These are phyloP conservation scores for Cucumis hystrix DNA, from an alignment of 306 rosid species.

Conservation along the genomic window DNA sequence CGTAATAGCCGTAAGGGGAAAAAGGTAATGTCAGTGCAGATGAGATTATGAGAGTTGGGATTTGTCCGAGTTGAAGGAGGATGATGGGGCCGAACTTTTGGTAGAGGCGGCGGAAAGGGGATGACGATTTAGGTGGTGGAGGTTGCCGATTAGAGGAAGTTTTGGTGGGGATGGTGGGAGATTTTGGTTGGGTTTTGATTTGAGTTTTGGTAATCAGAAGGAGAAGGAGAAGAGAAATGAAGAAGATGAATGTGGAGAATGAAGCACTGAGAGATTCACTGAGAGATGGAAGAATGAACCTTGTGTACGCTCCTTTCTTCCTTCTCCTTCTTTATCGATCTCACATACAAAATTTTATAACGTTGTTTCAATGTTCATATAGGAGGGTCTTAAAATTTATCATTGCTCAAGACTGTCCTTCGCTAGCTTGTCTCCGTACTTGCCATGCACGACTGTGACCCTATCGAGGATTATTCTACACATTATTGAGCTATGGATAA, in stretches of 20 bases:
- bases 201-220: not conserved
- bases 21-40: no score
- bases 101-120: conserved; percentile 15
- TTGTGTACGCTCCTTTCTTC: not conserved
- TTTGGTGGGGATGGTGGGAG: conserved; percentile 23
- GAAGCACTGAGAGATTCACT: not conserved
- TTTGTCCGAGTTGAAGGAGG: conserved; percentile 24
- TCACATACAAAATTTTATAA: no score
- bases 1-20: no score
- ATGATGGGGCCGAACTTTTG: conserved; percentile 23
- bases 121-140: conserved; percentile 14
- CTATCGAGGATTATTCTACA: no score
- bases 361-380: no score
- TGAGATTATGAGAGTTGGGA: conserved; percentile 20
- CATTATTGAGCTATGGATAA: no score
- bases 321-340: no score
- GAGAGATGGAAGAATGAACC: not conserved
- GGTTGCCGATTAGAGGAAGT: conserved; percentile 31
- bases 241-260: no score
- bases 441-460: no score
- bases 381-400: no score
- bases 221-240: not conserved
- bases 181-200: not conserved
- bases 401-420: no score
- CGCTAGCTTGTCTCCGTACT: no score